phyloP scores from a whole-genome alignment of 2,329 filamentous ascomycete genomes.

The Cladophialophora yegresii region DNA sequence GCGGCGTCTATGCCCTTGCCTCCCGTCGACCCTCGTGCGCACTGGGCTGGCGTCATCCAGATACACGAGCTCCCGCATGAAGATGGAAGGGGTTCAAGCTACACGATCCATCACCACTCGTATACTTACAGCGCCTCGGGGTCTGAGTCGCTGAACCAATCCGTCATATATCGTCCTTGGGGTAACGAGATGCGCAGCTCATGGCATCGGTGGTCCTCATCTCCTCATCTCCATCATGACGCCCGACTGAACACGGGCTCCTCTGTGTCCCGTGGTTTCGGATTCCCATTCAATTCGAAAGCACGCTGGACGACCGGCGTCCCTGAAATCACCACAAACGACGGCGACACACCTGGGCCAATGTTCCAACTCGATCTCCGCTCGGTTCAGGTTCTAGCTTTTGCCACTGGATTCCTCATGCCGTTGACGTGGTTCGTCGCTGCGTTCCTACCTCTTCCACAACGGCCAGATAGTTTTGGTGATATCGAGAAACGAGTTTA shows the following conservation, averaged over 20 bases:
- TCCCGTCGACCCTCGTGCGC: conserved; percentile 47
- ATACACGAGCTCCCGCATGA: conserved; percentile 24
- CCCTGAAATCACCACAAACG: conserved; percentile 68
- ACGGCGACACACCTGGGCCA: conserved; percentile 43
- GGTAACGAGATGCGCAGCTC: conserved; percentile 3
- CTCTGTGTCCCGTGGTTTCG: conserved; percentile 31
- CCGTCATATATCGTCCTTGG: conserved; percentile 45
- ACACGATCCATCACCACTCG: conserved; percentile 36
- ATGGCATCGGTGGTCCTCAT: conserved; percentile 45
- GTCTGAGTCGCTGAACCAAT: conserved; percentile 30
- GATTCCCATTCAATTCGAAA: conserved; percentile 38
- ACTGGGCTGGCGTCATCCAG: conserved; percentile 44
- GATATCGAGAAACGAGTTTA: conserved; percentile 42
- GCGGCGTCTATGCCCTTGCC: conserved; percentile 39
- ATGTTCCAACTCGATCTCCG: conserved; percentile 59
- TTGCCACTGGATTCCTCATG: conserved; percentile 75
- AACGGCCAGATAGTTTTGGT: conserved; percentile 56
- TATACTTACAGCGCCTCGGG: conserved; percentile 51
- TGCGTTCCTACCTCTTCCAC: conserved; percentile 70
- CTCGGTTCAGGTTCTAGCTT: conserved; percentile 73
- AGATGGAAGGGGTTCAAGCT: conserved; percentile 28
- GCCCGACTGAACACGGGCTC: conserved; percentile 50
- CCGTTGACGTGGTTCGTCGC: conserved; percentile 80
- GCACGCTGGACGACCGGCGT: conserved; percentile 58
- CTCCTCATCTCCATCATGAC: conserved; percentile 69